Evolutionary conservation across 441 rosid species (phyloP), one percentile per base, ranked within the genome.

Genomic region (Omphalea diandra): DNA sequence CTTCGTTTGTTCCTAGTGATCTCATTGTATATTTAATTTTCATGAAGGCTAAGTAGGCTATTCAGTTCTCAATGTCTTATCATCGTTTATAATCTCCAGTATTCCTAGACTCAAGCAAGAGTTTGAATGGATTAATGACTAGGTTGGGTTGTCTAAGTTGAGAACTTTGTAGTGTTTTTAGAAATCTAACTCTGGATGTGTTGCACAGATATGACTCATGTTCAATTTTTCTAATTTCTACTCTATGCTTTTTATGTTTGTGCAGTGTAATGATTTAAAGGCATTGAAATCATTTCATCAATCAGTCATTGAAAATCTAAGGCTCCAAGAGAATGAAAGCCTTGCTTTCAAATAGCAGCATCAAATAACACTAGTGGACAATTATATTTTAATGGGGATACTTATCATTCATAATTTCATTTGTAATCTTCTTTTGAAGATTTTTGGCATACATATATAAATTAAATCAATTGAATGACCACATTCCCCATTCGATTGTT

Each of bases 301-400:
- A 71, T 87, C 90, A 22, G 90, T 91, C 18, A 79, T 88, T 12
- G 94, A 91, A 77, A 91, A 80, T 75, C 67, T 91, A 67, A 77
- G 97, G 69, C 75, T 68, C 62, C 93, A 86, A 62, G 95, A 88
- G 77, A 91, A 94, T 12, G 97, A 92, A 67, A 86, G 77, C 81
- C 85, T 74, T 41, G 91, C 81, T 73, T 89, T 94, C 88, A 89
- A 95, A 88, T 94, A 88, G 87, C 93, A 78, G 66, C 26, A 9
- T 2, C 33, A 50, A 32, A 59, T n/a, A n/a, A n/a, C n/a, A n/a
- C n/a, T n/a, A n/a, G n/a, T n/a, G n/a, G n/a, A n/a, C n/a, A n/a
- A n/a, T n/a, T n/a, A n/a, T n/a, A n/a, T n/a, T n/a, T n/a, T n/a
- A n/a, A n/a, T n/a, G n/a, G n/a, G n/a, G n/a, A n/a, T n/a, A n/a